These are phyloP conservation scores for Onygenales sp. DNA, from an alignment of 2,329 filamentous ascomycete species.

Conservation along the genomic window DNA sequence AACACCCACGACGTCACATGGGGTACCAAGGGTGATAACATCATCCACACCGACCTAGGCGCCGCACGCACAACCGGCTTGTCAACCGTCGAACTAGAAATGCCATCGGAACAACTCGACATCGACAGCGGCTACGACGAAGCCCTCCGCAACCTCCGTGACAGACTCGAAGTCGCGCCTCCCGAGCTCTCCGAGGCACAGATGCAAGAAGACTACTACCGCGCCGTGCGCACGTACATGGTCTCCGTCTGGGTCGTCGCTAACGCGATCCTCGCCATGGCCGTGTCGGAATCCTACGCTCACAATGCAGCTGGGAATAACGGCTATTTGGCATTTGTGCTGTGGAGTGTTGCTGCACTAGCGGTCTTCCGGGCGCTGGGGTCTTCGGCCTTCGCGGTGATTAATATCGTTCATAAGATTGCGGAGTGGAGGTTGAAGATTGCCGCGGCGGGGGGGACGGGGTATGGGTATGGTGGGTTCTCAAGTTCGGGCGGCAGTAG, in stretches of 20 bases:
- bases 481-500: slow-evolving; percentile 7
- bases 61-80: slow-evolving; percentile 68
- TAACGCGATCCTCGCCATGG: slow-evolving; percentile 90
- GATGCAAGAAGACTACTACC: slow-evolving; percentile 97
- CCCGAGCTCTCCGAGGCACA: slow-evolving; percentile 60
- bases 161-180: slow-evolving; percentile 71
- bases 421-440: slow-evolving; percentile 74
- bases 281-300: slow-evolving; percentile 76
- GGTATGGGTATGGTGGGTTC: slow-evolving; percentile 3
- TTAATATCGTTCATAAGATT: slow-evolving; percentile 73
- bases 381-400: slow-evolving; percentile 67
- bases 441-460: slow-evolving; percentile 20
- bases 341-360: slow-evolving; percentile 81
- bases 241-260: slow-evolving; percentile 88
- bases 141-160: slow-evolving; percentile 87
- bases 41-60: slow-evolving; percentile 84
- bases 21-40: slow-evolving; percentile 98
- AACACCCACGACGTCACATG: slow-evolving; percentile 98
- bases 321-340: slow-evolving; percentile 82
- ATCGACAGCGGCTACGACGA: slow-evolving; percentile 98
- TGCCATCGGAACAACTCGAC: slow-evolving; percentile 95
- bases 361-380: slow-evolving; percentile 85
- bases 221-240: slow-evolving; percentile 94
- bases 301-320: slow-evolving; percentile 65
- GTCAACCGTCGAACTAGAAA: slow-evolving; percentile 83